These are phyloP conservation scores for Chrysoporthe cubensis DNA, from an alignment of 2,329 filamentous ascomycete genomes.

Conservation along the genomic window DNA sequence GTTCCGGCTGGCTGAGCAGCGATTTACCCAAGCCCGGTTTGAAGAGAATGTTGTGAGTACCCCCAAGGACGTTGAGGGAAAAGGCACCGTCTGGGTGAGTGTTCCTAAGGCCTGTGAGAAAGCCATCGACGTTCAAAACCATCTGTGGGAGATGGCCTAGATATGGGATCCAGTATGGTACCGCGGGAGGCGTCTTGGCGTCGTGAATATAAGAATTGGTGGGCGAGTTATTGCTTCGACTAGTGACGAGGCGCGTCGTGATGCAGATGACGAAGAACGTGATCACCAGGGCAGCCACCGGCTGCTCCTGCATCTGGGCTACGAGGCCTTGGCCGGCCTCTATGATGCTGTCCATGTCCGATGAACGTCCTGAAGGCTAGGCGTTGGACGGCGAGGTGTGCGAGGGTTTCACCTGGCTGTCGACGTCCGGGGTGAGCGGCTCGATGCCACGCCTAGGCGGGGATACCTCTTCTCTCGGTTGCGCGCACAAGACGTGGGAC, in stretches of 20 bases:
- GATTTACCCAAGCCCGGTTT: constrained; percentile 37
- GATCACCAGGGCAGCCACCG: constrained; percentile 11
- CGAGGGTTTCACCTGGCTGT: not conserved
- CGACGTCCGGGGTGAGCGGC: not conserved
- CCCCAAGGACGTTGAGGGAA: constrained; percentile 40
- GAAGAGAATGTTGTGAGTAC: constrained; percentile 41
- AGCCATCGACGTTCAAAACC: constrained; percentile 35
- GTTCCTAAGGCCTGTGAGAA: constrained; percentile 38
- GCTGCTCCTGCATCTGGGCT: constrained; percentile 16
- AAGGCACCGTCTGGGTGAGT: constrained; percentile 42
- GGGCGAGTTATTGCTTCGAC: constrained; percentile 9
- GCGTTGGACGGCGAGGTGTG: not conserved
- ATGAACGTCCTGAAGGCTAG: not conserved
- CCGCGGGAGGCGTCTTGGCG: constrained; percentile 16
- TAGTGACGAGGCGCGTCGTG: constrained; percentile 24
- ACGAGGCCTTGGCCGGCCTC: constrained; percentile 8
- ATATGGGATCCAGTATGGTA: constrained; percentile 42
- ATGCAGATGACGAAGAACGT: constrained; percentile 25
- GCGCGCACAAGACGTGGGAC: no score
- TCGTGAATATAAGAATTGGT: not conserved
- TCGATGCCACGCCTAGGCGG: not conserved
- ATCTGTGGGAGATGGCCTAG: constrained; percentile 43
- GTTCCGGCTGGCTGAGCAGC: constrained; percentile 38
- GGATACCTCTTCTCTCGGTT: not conserved
- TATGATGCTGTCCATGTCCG: constrained; percentile 11